Conservation (phyloP, 148 eudicot genomes). For the Camellia lanceoleosa region DNA sequence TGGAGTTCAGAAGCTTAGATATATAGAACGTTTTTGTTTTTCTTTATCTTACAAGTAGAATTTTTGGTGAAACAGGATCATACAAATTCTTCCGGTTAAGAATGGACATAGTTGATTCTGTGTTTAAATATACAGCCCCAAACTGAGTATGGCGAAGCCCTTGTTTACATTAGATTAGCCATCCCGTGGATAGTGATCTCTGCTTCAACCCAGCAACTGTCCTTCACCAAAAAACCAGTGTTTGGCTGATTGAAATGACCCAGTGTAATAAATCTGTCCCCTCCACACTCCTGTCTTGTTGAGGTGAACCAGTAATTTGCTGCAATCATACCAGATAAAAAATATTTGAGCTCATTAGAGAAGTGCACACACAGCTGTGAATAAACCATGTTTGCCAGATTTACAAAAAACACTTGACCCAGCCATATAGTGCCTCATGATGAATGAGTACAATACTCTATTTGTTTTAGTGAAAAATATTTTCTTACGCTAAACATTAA, state of each 20-base stretch:
- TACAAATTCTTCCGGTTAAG: no score
- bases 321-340: not conserved
- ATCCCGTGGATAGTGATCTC: conserved; percentile 2
- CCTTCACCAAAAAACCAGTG: not conserved
- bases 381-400: not conserved
- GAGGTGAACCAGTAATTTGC: conserved; percentile 8
- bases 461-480: no score
- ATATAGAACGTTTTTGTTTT: no score
- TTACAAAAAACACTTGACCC: no score
- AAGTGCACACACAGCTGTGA: not conserved
- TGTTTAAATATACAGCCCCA: not conserved
- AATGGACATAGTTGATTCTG: no score
- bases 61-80: no score
- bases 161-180: not conserved
- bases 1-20: no score
- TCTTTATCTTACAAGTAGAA: no score
- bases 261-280: not conserved
- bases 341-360: not conserved
- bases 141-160: not conserved
- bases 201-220: not conserved
- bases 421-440: no score
- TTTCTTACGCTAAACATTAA: no score
- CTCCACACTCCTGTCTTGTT: not conserved
- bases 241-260: not conserved
- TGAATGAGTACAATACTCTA: no score